Base-by-base conservation (phyloP, 306 rosid species). In the Macrotyloma uniflorum region DNA sequence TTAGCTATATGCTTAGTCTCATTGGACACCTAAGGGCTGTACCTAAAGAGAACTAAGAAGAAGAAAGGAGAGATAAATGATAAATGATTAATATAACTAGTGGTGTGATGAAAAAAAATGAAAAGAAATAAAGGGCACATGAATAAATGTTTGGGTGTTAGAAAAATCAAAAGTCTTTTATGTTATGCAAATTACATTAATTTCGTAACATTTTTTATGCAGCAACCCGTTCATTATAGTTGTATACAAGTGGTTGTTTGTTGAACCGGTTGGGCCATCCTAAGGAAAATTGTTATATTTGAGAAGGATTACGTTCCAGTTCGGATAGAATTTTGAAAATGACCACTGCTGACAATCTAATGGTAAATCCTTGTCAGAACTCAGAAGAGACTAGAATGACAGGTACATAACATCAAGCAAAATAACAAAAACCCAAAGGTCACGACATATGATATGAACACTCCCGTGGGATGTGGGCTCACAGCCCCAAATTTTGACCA, bases 361-460 rank as follows among this genome's bases (percentile, higher is more conserved):
- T 26, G 55, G 67, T 79, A 28, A 71, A 72, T 72, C 67, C 70
- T 65, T 72, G 68, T 62, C 58, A 59, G 62, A 40, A 66, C 71
- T 66, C 71, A 64, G 67, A 20, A 16, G 49, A 46, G 35, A 74
- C 57, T 45, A 70, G 61, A 55, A 36, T 70, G 82, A 80, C 67
- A 76, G 70, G 59, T 38, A 72, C 38, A 51, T 78, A 43, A 23
- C 76, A 72, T 54, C 22, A 74, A 55, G 18, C 11, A 38, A 64
- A 64, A 50, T 50, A 28, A 47, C 55, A 47, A 36, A 67, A 38
- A 24, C 55, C 16, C 40, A 43, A 22, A 30, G 30, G 62, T 62
- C 61, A 45, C 70, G 53, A 49, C 35, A 11, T 15, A 61, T 36
- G 45, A n/a, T 16, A 16, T 61, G 67, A 15, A 68, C 59, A 69